Percentiles rank a stretch among this genome's conserved stretches.
phyloP scores from a whole-genome alignment of 1,284 basidiomycete species.

The Rugiboletus extremiorientalis region DNA sequence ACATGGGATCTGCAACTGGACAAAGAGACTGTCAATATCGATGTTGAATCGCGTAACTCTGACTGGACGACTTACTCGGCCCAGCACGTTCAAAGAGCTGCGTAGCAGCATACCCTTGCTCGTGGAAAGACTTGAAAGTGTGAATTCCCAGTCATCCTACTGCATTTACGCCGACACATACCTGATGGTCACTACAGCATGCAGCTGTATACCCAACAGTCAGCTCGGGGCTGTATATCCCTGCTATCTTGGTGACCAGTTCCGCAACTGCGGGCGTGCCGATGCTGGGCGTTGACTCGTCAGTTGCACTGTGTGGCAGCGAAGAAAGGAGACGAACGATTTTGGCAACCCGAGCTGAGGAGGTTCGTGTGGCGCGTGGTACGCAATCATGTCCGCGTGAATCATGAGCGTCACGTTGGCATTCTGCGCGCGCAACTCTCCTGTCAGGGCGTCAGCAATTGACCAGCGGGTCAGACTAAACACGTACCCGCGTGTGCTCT shows the following conservation, averaged over 20 bases:
- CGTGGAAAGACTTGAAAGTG: slow-evolving; percentile 64
- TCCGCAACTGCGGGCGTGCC: slow-evolving; percentile 75
- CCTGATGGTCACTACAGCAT: slow-evolving; percentile 89
- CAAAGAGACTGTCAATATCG: not conserved
- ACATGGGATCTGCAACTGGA: slow-evolving; percentile 81
- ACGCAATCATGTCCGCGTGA: slow-evolving; percentile 88
- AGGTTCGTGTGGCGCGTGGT: slow-evolving; percentile 72
- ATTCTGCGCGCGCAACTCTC: slow-evolving; percentile 51
- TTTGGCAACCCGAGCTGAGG: slow-evolving; percentile 76
- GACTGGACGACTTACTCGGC: slow-evolving; percentile 45
- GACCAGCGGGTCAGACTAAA: too few species aligned
- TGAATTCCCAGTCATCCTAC: not conserved
- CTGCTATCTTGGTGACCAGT: slow-evolving; percentile 71
- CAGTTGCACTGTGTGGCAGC: not conserved
- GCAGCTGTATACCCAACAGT: slow-evolving; percentile 73
- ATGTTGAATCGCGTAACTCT: not conserved
- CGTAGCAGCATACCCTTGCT: slow-evolving; percentile 79
- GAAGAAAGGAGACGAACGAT: slow-evolving; percentile 38
- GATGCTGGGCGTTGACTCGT: slow-evolving; percentile 49
- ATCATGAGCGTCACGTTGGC: slow-evolving; percentile 79
- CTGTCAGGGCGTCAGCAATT: too few species aligned
- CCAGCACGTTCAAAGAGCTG: slow-evolving; percentile 84
- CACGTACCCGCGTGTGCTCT: slow-evolving; percentile 62
- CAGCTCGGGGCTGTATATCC: slow-evolving; percentile 80
- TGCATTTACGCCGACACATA: slow-evolving; percentile 18